Conservation (phyloP, 305 asterid genomes). For the Solanum aculeatissimum region DNA sequence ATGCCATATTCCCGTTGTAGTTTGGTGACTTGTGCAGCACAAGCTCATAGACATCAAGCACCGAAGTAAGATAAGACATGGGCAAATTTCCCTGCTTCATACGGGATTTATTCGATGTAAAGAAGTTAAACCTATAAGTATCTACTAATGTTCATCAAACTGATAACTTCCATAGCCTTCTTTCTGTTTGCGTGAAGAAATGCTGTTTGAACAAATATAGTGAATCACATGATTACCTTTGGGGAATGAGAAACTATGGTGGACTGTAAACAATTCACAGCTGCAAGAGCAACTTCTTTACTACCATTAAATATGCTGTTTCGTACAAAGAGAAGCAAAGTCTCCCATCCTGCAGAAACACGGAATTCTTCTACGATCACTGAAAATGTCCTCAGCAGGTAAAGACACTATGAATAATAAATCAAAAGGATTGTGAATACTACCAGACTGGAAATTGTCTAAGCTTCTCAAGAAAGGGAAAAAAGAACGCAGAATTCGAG, state of each 20-base stretch:
- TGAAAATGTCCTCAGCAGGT: neutral
- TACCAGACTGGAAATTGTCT: conserved; percentile 73
- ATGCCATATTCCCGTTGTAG: conserved; percentile 39
- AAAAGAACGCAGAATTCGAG: conserved; percentile 81
- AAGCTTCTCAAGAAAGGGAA: conserved; percentile 71
- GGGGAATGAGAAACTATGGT: conserved; percentile 87
- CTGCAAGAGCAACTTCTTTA: conserved; percentile 93
- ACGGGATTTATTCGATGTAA: neutral
- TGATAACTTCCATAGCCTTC: neutral
- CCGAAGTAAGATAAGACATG: conserved; percentile 50
- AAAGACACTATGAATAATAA: neutral
- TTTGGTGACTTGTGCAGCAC: conserved; percentile 57
- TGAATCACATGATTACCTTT: conserved; percentile 37
- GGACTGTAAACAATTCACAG: conserved; percentile 89
- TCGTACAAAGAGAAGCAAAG: conserved; percentile 65
- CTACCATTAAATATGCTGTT: conserved; percentile 82
- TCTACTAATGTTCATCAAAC: neutral
- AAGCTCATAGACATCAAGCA: conserved; percentile 76
- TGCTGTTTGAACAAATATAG: neutral
- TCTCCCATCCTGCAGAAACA: conserved; percentile 74
- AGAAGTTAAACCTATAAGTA: neutral
- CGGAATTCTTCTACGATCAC: conserved; percentile 5
- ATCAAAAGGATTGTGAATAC: neutral
- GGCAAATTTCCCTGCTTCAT: conserved; percentile 80
- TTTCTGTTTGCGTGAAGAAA: neutral